These are phyloP conservation scores for Basipetospora chlamydospora DNA, from an alignment of 2,329 filamentous ascomycete genomes.

Conservation along the genomic window DNA sequence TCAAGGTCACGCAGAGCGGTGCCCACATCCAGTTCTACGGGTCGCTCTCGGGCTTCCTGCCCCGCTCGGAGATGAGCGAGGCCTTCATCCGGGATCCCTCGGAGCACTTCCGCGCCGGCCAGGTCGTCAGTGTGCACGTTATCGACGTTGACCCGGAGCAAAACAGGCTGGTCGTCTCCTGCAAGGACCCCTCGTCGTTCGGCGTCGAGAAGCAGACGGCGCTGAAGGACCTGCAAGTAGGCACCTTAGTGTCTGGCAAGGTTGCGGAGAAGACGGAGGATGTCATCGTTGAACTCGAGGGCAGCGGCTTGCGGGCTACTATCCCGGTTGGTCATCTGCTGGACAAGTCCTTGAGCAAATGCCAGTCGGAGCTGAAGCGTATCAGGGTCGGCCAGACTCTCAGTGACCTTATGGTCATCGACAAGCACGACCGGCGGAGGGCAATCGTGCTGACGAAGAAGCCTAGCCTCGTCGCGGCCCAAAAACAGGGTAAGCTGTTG, in stretches of 20 bases:
- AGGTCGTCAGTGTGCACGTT: conserved; percentile 85
- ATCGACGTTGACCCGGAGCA: conserved; percentile 60
- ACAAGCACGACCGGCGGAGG: conserved; percentile 66
- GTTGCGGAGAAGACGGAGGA: conserved; percentile 72
- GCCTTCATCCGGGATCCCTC: conserved; percentile 81
- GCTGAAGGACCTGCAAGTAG: conserved; percentile 58
- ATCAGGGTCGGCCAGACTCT: conserved; percentile 75
- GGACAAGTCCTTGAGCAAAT: conserved; percentile 72
- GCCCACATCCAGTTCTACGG: conserved; percentile 92
- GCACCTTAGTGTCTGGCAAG: conserved; percentile 61
- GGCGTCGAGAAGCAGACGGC: conserved; percentile 62
- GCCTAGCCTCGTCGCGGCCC: conserved; percentile 63
- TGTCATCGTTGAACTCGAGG: conserved; percentile 60
- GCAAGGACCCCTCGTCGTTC: conserved; percentile 74
- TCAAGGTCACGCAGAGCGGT: conserved; percentile 64
- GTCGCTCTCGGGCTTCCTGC: conserved; percentile 68
- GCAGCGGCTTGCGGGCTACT: conserved; percentile 60
- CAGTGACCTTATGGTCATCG: conserved; percentile 69
- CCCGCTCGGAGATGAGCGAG: conserved; percentile 95
- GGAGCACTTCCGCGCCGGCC: conserved; percentile 78
- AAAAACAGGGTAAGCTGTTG: conserved; percentile 58
- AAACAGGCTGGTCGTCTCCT: conserved; percentile 70
- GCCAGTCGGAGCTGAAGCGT: conserved; percentile 60
- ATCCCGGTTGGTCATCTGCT: conserved; percentile 67
- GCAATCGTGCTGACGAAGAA: conserved; percentile 71